phyloP scores from a whole-genome alignment of 805 yeast genomes.

The Metschnikowia lachancei region DNA sequence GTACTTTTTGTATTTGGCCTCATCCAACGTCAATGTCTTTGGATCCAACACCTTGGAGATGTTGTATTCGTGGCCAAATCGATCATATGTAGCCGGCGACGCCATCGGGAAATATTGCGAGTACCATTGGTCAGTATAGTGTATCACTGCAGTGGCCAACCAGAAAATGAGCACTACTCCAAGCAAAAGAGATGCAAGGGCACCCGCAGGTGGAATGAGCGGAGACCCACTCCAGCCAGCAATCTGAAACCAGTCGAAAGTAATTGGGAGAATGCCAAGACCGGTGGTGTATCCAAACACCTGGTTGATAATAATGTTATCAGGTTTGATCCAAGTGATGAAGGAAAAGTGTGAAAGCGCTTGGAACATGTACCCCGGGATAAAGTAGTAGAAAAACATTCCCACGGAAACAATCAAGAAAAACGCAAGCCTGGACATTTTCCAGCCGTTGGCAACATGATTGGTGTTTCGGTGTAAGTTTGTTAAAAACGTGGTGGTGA shows the following conservation, averaged over 20 bases:
- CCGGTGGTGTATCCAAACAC: constrained; percentile 14
- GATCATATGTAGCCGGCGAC: constrained; percentile 22
- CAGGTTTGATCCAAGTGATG: constrained; percentile 16
- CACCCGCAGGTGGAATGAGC: constrained; percentile 20
- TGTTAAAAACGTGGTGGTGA: constrained; percentile 23
- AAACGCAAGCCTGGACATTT: constrained; percentile 19
- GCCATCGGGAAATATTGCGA: constrained; percentile 25
- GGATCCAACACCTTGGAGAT: constrained; percentile 19
- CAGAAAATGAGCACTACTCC: constrained; percentile 19
- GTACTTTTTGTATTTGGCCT: constrained; percentile 18
- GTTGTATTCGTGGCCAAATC: constrained; percentile 19
- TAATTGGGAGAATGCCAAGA: constrained; percentile 16
- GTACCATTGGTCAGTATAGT: constrained; percentile 25
- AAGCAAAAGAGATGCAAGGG: constrained; percentile 21
- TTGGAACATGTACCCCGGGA: constrained; percentile 15
- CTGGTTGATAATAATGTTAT: constrained; percentile 15
- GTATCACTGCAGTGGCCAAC: constrained; percentile 18
- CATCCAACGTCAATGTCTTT: constrained; percentile 15
- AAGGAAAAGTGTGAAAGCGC: constrained; percentile 14
- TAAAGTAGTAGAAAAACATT: constrained; percentile 17
- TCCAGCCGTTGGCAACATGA: constrained; percentile 18
- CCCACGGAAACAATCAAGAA: constrained; percentile 13
- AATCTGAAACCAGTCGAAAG: constrained; percentile 21
- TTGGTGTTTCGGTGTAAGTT: constrained; percentile 16
- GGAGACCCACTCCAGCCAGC: constrained; percentile 21